Evolutionary conservation across 2,329 filamentous ascomycete species (phyloP).

Genomic region (Pseudogymnoascus sp.): DNA sequence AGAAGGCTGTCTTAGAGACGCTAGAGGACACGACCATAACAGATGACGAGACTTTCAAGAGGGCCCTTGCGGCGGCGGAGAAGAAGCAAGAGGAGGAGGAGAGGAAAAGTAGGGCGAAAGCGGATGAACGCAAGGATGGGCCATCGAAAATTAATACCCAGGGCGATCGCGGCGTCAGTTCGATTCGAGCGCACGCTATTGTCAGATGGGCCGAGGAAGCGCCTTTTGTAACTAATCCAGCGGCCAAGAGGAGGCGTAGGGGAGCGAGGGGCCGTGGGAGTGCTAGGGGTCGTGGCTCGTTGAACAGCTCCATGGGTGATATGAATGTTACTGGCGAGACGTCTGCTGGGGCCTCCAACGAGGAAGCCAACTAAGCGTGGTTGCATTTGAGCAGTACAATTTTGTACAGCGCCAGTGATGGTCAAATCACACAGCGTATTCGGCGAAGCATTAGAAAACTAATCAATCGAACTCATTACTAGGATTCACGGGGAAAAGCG

Average conservation of each 20-base stretch:
- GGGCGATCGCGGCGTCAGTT: conserved; percentile 58
- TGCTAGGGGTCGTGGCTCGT: background rate
- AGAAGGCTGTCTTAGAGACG: conserved; percentile 60
- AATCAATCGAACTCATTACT: background rate
- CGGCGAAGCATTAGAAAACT: background rate
- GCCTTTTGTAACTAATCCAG: conserved; percentile 28
- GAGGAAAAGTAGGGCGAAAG: conserved; percentile 22
- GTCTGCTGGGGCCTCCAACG: background rate
- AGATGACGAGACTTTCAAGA: conserved; percentile 59
- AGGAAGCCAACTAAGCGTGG: background rate
- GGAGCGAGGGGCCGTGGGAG: background rate
- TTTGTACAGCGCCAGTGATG: background rate
- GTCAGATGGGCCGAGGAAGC: conserved; percentile 62
- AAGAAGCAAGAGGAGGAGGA: conserved; percentile 51
- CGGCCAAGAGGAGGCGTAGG: background rate
- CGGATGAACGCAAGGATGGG: conserved; percentile 50
- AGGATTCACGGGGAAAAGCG: background rate
- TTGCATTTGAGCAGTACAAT: background rate
- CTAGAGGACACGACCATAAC: conserved; percentile 60
- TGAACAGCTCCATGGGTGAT: background rate
- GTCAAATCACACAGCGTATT: conserved; percentile 1
- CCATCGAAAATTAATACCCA: background rate
- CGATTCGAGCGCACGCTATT: conserved; percentile 62
- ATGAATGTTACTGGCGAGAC: background rate
- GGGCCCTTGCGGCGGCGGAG: conserved; percentile 55